A percentile compares a stretch with the other conserved stretches of the same genome.
Evolutionary conservation across 208 protist genomes (phyloP).

Genomic region (Trypanosomatidae sp.): DNA sequence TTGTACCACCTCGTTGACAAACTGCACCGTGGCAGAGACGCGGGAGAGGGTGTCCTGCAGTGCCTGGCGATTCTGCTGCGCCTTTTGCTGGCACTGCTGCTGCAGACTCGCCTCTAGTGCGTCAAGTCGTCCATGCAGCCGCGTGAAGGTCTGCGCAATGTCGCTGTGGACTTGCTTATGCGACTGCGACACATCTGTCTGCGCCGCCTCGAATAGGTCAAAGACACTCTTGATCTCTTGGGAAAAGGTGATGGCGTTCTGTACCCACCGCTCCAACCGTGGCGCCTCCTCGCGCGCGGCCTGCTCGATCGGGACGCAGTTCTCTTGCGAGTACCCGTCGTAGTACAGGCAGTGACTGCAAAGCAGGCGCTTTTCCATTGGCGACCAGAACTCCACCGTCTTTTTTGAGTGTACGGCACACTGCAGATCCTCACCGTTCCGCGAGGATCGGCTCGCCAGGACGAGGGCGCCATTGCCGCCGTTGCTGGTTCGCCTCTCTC

Average conservation of each 20-base stretch:
- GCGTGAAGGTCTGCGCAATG: slow-evolving; percentile 43
- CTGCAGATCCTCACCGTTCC: slow-evolving; percentile 13
- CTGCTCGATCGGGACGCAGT: slow-evolving; percentile 63
- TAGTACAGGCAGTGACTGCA: slow-evolving; percentile 84
- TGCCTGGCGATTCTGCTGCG: slow-evolving; percentile 25
- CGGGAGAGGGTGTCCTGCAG: slow-evolving; percentile 35
- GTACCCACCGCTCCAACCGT: slow-evolving; percentile 57
- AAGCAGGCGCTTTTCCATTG: slow-evolving; percentile 59
- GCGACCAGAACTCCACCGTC: slow-evolving; percentile 79
- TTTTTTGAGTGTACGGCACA: slow-evolving; percentile 58
- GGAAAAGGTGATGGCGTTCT: slow-evolving; percentile 58
- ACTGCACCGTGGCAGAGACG: slow-evolving; percentile 42
- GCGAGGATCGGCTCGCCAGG: background rate
- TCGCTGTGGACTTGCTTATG: slow-evolving; percentile 36
- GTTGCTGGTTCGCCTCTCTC: background rate
- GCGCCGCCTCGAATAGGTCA: slow-evolving; percentile 54
- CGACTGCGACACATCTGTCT: slow-evolving; percentile 38
- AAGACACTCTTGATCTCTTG: slow-evolving; percentile 60
- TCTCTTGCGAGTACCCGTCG: slow-evolving; percentile 64
- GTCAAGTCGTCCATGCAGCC: slow-evolving; percentile 40
- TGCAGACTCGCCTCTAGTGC: slow-evolving; percentile 43
- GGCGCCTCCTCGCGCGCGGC: slow-evolving; percentile 45
- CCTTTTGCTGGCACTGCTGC: slow-evolving; percentile 32
- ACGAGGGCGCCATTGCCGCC: slow-evolving; percentile 4
- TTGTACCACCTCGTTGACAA: slow-evolving; percentile 39